A percentile compares a stretch with the other conserved stretches of the same genome.
Conservation (phyloP, 2,329 filamentous ascomycete genomes). For the Neonectria magnoliae region DNA sequence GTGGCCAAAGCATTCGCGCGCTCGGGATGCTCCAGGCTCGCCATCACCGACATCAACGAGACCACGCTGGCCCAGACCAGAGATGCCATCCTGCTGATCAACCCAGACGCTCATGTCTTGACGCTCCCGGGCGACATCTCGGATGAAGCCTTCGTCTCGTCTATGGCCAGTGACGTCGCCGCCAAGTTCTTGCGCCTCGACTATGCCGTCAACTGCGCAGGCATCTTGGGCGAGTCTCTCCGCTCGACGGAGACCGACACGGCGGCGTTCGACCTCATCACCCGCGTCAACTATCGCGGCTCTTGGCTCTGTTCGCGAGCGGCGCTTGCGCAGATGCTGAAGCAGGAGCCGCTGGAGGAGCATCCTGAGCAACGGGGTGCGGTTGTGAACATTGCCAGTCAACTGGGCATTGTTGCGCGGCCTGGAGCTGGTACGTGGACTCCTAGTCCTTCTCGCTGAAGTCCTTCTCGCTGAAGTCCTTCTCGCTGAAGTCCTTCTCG, state of each 20-base stretch:
- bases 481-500: too few species aligned
- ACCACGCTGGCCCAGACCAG: conserved; percentile 51
- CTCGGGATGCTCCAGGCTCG: conserved; percentile 61
- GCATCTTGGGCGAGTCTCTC: conserved; percentile 56
- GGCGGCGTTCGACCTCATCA: conserved; percentile 62
- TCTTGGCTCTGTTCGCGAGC: conserved; percentile 59
- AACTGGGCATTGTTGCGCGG: conserved; percentile 60
- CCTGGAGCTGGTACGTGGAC: conserved; percentile 48
- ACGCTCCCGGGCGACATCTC: conserved; percentile 57
- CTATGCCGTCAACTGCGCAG: conserved; percentile 67
- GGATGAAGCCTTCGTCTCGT: conserved; percentile 55
- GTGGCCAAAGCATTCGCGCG: conserved; percentile 60
- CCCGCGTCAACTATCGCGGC: conserved; percentile 64
- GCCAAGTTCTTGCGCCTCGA: conserved; percentile 59
- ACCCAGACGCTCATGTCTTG: conserved; percentile 49
- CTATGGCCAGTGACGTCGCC: conserved; percentile 47
- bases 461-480: too few species aligned
- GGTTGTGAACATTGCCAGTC: conserved; percentile 63
- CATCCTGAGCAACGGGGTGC: conserved; percentile 57
- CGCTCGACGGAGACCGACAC: conserved; percentile 58
- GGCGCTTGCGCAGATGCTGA: conserved; percentile 56
- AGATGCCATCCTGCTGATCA: conserved; percentile 45
- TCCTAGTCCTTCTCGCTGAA: too few species aligned
- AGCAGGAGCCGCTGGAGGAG: conserved; percentile 53
- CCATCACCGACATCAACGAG: conserved; percentile 63